Evolutionary conservation across 2,329 filamentous ascomycete genomes (phyloP).

Genomic region (Penicillium glabrum): DNA sequence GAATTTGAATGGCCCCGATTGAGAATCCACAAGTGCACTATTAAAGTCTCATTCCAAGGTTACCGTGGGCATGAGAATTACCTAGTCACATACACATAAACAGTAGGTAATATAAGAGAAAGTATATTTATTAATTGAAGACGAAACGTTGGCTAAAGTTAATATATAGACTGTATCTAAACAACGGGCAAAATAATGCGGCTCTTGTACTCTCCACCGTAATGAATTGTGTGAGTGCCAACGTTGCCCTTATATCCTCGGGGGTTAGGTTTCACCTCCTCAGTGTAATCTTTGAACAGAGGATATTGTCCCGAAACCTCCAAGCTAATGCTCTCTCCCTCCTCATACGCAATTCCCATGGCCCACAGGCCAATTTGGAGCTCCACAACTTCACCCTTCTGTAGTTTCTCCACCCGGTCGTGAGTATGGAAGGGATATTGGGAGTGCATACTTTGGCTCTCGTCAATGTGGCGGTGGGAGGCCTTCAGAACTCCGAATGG

Average conservation of each 20-base stretch:
- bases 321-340: background rate
- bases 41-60: background rate
- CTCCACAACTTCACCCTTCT: background rate
- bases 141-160: background rate
- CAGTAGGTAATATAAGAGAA: background rate
- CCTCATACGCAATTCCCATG: background rate
- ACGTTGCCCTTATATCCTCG: background rate
- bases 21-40: no score
- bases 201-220: background rate
- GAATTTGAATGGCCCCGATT: no score
- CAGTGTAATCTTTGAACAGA: background rate
- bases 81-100: background rate
- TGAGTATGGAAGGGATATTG: background rate
- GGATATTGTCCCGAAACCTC: background rate
- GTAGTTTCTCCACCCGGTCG: background rate
- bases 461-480: background rate
- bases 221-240: background rate
- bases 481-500: background rate
- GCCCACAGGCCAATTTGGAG: background rate
- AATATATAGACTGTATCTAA: background rate
- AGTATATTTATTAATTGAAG: background rate
- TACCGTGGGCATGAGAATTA: background rate
- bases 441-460: background rate
- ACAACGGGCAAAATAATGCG: background rate
- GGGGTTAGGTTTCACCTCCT: background rate